Conservation (phyloP, 441 rosid species). For the Croton setiger region DNA sequence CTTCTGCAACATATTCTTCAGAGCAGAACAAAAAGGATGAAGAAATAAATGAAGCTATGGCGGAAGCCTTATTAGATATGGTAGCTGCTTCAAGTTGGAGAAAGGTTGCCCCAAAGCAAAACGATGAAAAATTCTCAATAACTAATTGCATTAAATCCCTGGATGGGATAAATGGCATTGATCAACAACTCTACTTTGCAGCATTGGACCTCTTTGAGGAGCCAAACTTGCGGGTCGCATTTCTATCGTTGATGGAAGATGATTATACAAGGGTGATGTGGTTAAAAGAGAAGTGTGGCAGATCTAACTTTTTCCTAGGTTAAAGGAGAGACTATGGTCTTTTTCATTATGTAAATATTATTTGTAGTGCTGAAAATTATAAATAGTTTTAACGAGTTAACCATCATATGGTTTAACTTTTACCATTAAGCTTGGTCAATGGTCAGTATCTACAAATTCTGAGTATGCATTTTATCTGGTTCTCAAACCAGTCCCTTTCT, state of each 20-base stretch:
- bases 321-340: conserved; percentile 5
- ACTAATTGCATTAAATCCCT: conserved; percentile 57
- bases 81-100: conserved; percentile 44
- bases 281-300: conserved; percentile 55
- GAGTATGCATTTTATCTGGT: no score
- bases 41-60: conserved; percentile 44
- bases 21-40: conserved; percentile 34
- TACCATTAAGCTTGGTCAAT: neutral
- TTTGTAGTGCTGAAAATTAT: neutral
- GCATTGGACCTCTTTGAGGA: conserved; percentile 73
- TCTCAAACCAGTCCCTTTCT: no score
- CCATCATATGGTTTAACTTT: neutral
- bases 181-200: conserved; percentile 48
- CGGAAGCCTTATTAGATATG: conserved; percentile 64
- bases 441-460: no score
- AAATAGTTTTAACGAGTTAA: neutral
- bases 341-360: neutral
- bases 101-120: conserved; percentile 16
- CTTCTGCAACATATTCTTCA: conserved; percentile 30
- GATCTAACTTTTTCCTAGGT: conserved; percentile 18
- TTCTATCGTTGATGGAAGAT: conserved; percentile 49
- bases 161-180: conserved; percentile 54
- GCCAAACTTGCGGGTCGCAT: conserved; percentile 50
- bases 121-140: conserved; percentile 47
- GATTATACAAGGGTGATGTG: conserved; percentile 42